These are phyloP conservation scores for Periconia sp. DNA, from an alignment of 2,329 filamentous ascomycete species.

Conservation along the genomic window DNA sequence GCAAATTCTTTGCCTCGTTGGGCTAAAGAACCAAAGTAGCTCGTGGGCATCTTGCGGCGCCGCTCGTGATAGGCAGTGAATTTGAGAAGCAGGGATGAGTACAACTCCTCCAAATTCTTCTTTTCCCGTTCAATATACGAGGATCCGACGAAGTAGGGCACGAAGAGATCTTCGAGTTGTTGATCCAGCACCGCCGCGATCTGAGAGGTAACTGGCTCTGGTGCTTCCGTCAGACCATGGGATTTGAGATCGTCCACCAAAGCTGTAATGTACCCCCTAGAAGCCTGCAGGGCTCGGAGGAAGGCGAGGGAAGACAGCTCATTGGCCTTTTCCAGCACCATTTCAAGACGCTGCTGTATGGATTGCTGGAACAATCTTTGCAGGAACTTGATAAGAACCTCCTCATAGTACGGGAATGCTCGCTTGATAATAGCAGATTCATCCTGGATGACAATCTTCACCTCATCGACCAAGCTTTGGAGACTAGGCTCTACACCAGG, in stretches of 20 bases:
- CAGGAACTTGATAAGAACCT: constrained; percentile 88
- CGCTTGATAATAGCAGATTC: constrained; percentile 96
- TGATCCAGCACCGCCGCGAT: constrained; percentile 72
- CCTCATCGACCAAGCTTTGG: constrained; percentile 90
- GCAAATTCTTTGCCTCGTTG: constrained; percentile 89
- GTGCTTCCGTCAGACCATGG: constrained; percentile 93
- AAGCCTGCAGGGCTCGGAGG: constrained; percentile 85
- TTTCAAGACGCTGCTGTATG: constrained; percentile 91
- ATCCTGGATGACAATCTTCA: constrained; percentile 93
- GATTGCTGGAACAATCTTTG: constrained; percentile 98
- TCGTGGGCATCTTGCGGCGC: constrained; percentile 83
- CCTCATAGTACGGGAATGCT: constrained; percentile 94
- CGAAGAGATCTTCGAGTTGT: constrained; percentile 67
- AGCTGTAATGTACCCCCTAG: constrained; percentile 81
- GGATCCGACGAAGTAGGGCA: constrained; percentile 66
- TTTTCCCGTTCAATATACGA: constrained; percentile 68
- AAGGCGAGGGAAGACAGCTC: constrained; percentile 91
- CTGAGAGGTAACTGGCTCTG: constrained; percentile 84
- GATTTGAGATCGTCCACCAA: constrained; percentile 91
- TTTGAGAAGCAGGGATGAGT: constrained; percentile 91
- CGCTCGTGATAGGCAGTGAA: constrained; percentile 93
- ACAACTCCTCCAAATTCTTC: constrained; percentile 73
- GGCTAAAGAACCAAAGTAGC: constrained; percentile 89
- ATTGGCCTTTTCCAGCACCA: constrained; percentile 93
- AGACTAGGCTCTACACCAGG: constrained; percentile 89